These are phyloP conservation scores for Zygnema cylindricum DNA, from an alignment of 139 green algal genomes.

Conservation along the genomic window DNA sequence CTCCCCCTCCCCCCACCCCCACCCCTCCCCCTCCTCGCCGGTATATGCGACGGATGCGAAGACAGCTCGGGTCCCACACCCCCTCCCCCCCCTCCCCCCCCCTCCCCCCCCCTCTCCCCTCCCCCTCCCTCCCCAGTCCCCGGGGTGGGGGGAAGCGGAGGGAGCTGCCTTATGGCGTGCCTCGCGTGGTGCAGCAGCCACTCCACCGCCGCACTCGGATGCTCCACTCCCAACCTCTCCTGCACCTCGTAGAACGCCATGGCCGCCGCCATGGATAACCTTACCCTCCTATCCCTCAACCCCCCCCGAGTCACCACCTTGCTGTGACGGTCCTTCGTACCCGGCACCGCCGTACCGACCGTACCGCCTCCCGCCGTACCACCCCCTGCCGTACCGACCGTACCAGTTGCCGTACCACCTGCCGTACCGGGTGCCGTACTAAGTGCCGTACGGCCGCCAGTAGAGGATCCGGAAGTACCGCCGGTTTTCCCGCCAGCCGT, in stretches of 20 bases:
- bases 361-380: background rate
- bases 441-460: too few relatives aligned
- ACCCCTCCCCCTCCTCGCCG: too few relatives aligned
- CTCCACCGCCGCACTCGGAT: constrained; percentile 45
- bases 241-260: constrained; percentile 57
- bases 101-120: too few relatives aligned
- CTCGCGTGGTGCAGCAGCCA: constrained; percentile 50
- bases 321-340: constrained; percentile 48
- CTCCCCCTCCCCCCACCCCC: too few relatives aligned
- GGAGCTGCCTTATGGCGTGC: constrained; percentile 28
- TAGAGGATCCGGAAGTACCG: too few relatives aligned
- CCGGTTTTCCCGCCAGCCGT: too few relatives aligned
- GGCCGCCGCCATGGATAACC: constrained; percentile 40
- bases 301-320: constrained; percentile 47
- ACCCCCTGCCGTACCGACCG: background rate
- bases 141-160: constrained; percentile 3
- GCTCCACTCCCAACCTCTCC: constrained; percentile 53
- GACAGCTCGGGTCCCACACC: too few relatives aligned
- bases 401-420: background rate
- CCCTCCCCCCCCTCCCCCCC: too few relatives aligned
- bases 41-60: too few relatives aligned
- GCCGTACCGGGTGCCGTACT: background rate
- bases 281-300: constrained; percentile 42
- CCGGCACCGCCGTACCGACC: background rate
- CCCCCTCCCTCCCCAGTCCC: too few relatives aligned